These are phyloP conservation scores for Aristolochia contorta DNA, from an alignment of 164 flowering plant genomes.

Conservation along the genomic window DNA sequence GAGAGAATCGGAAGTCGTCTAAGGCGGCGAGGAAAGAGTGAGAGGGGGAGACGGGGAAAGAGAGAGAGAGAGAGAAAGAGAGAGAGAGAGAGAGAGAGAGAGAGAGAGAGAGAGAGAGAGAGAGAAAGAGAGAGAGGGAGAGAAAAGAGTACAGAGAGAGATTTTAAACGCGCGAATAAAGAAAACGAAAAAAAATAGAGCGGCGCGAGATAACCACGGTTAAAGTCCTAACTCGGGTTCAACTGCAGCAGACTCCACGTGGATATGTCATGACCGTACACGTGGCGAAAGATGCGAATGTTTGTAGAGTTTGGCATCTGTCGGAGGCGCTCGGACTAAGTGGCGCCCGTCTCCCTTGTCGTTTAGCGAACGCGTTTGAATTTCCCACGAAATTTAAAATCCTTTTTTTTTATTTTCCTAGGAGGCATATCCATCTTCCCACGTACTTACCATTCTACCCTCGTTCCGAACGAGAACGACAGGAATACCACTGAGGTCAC, in stretches of 20 bases:
- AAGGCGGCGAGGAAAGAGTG: too few species aligned
- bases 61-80: not conserved
- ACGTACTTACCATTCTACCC: not conserved
- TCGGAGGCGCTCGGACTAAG: slow-evolving; percentile 2
- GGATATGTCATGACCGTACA: slow-evolving; percentile 5
- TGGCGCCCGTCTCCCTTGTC: slow-evolving; percentile 6
- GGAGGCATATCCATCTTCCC: not conserved
- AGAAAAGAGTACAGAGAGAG: not conserved
- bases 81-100: slow-evolving; percentile 4
- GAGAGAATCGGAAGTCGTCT: not conserved
- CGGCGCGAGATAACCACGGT: slow-evolving; percentile 36
- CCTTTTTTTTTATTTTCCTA: not conserved
- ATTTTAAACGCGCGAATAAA: not conserved
- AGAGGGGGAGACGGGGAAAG: not conserved
- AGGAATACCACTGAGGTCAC: too few species aligned
- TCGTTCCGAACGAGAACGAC: too few species aligned
- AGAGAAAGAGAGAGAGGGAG: slow-evolving; percentile 1
- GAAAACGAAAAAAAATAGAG: slow-evolving; percentile 15
- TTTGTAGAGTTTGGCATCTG: slow-evolving; percentile 5
- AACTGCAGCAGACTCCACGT: not conserved
- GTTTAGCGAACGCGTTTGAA: slow-evolving; percentile 1
- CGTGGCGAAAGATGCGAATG: slow-evolving; percentile 5
- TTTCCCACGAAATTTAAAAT: not conserved
- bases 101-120: not conserved
- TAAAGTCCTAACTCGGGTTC: not conserved